Conservation (phyloP, 139 green algal species). For the Picochlorum sp. region DNA sequence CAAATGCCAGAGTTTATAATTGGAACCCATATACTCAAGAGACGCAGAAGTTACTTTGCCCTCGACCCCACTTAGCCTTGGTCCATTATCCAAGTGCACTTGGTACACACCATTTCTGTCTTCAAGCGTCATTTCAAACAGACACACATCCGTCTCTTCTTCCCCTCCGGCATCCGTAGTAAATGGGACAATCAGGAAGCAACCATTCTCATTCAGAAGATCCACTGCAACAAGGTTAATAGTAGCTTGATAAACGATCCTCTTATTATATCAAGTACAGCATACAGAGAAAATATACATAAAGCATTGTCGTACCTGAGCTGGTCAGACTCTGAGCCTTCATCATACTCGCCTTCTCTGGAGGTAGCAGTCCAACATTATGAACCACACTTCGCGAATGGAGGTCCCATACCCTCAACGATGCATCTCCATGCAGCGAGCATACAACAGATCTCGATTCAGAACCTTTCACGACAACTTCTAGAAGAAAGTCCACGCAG, state of each 20-base stretch:
- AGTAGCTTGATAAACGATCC: neutral
- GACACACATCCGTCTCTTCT: neutral
- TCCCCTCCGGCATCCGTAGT: neutral
- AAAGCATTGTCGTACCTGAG: no score
- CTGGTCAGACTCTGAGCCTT: neutral
- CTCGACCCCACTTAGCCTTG: neutral
- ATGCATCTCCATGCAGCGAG: slow-evolving; percentile 5
- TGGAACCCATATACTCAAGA: neutral
- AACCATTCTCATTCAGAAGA: slow-evolving; percentile 12
- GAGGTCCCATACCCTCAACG: slow-evolving; percentile 42
- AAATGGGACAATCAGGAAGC: slow-evolving; percentile 1
- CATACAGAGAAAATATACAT: no score
- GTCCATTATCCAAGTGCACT: neutral
- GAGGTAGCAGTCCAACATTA: slow-evolving; percentile 1
- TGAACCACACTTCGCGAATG: slow-evolving; percentile 4
- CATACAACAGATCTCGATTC: neutral
- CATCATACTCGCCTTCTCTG: neutral
- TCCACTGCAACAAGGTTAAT: slow-evolving; percentile 9
- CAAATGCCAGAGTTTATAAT: neutral
- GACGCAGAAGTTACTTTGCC: neutral
- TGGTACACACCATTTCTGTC: neutral
- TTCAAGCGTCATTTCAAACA: slow-evolving; percentile 3
- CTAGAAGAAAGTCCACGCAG: no score
- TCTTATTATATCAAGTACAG: no score
- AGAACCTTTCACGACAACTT: neutral